Base-by-base conservation (phyloP, 2,329 filamentous ascomycete genomes). In the Sporothrix dimorphospora region DNA sequence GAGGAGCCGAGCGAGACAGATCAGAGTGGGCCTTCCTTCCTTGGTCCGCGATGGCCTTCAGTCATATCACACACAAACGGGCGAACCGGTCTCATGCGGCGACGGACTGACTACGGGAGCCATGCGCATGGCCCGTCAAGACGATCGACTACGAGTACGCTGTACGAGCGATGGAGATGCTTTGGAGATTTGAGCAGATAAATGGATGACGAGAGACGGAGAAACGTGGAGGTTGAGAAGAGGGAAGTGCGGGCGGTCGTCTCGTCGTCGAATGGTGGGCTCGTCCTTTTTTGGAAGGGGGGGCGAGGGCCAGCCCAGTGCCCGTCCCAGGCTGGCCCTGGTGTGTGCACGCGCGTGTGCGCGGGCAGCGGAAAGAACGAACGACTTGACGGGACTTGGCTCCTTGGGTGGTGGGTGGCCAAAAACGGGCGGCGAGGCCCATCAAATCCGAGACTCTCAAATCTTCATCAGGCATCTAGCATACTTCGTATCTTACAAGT, bases 261-360 rank as follows among this genome's bases (percentile, higher is more conserved):
- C 19, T 21, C 19, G 65, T 49, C 45, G 65, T 51, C 65, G 65
- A 38, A 51, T 51, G 65, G 24, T 53, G 65, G 65, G 38, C 59
- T 65, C 65, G 65, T 67, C 65, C 65, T 67, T 67, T 53, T 67
- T 67, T 67, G 65, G 65, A 67, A 67, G 65, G 63, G 40, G 40
- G 65, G 7, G 57, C 57, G 57, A 63, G n/a, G 57, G 30, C 57
- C 59, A 42, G 53, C 9, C 53, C 27, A 30, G 27, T 21, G 9
- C 57, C 55, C 19, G 34, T 40, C 30, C 57, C n/a, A 24, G 40
- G 40, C n/a, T 30, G 38, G 38, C 40, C 59, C 61, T 47, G 61
- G 40, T 12, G 21, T 65, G 61, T 65, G 57, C 59, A 65, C 40
- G 59, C 59, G 21, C 59, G 21, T 65, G 59, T 42, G 57, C 21